These are phyloP conservation scores for Lithohypha guttulata DNA, from an alignment of 2,329 filamentous ascomycete genomes.

Conservation along the genomic window DNA sequence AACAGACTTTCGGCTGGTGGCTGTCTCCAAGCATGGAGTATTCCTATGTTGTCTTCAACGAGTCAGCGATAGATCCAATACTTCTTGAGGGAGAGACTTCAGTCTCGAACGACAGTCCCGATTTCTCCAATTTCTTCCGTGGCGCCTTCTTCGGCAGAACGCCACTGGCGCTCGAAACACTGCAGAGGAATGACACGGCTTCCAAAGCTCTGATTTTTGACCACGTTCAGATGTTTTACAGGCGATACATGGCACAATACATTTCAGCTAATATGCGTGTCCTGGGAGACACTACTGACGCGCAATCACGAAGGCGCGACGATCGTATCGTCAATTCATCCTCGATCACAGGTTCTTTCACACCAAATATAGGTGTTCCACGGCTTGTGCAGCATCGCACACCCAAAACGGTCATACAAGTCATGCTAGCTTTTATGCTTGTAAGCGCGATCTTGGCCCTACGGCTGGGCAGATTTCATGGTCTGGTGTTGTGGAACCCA, in stretches of 20 bases:
- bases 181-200: neutral
- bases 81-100: too few species aligned
- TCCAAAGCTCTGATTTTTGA: neutral
- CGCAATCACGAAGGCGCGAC: too few species aligned
- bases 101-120: too few species aligned
- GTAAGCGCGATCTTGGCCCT: slow-evolving; percentile 7
- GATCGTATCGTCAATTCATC: neutral
- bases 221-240: slow-evolving; percentile 14
- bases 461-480: neutral
- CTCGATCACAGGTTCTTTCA: neutral
- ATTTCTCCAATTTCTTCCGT: too few species aligned
- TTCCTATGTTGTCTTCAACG: neutral
- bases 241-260: slow-evolving; percentile 19
- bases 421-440: slow-evolving; percentile 13
- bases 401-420: slow-evolving; percentile 15
- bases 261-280: slow-evolving; percentile 17
- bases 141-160: slow-evolving; percentile 14
- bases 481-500: slow-evolving; percentile 13
- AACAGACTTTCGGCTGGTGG: slow-evolving; percentile 3
- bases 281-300: too few species aligned
- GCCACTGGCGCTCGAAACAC: slow-evolving; percentile 3
- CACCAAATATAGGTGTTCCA: neutral
- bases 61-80: too few species aligned
- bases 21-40: neutral
- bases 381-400: slow-evolving; percentile 10